Evolutionary conservation across 371 early-diverging fungal genomes (phyloP), one percentile per base, ranked within the genome.

Genomic region (Blakeslea trispora): DNA sequence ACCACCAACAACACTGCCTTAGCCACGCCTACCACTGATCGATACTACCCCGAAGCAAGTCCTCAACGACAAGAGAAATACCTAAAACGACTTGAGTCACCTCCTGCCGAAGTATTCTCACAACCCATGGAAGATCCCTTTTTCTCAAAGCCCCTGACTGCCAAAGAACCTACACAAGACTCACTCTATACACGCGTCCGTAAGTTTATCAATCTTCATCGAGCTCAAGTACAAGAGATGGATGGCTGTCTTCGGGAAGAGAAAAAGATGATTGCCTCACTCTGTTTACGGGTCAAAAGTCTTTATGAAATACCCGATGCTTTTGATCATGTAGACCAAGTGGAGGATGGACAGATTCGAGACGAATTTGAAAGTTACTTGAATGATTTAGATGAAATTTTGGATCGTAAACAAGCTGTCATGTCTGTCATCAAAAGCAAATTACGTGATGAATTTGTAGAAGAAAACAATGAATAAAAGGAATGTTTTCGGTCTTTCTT

Each of bases 241-340:
- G 86, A 88, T 15, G 95, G 93, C 35, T 75, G 85, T 40, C 78
- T 86, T 18, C 85, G 86, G 53, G 74, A 78, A 32, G 96, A 97
- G 71, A 88, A 88, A 53, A 85, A 83, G 66, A 72, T 94, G 51
- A 71, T 94, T 10, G 86, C 87, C 43, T 83, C 85, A 31, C 75
- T 92, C 44, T 84, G 91, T 35, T 42, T 82, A 21, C 68, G 67
- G 7, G 35, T 78, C n/a, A 53, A 69, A 10, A 67, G 63, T 11
- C 63, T 66, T 60, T 55, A 59, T n/a, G 64, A 68, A 17, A 54
- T 64, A 34, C 40, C 39, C 14, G 68, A 62, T 21, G 65, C 59
- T 1, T 52, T 50, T 5, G 68, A 68, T 4, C 41, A 49, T 5
- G 61, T 57, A 11, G 50, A 7, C 7, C 28, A 53, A 15, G 53